Base-by-base conservation (phyloP, 345 rosid genomes). In the Odontarrhena argentea region DNA sequence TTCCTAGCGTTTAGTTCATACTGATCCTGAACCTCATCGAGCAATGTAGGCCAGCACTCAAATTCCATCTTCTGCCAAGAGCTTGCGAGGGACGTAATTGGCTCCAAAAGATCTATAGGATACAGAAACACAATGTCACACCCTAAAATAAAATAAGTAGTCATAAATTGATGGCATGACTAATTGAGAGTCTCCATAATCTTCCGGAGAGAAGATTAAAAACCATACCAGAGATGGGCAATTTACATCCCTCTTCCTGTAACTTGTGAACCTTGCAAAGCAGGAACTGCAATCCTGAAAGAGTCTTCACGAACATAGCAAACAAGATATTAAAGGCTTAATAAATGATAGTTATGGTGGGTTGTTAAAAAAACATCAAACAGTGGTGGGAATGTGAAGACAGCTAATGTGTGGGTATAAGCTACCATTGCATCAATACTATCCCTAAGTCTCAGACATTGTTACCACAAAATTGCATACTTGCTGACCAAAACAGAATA, bases 21-120 rank as follows among this genome's bases (percentile, higher is more conserved):
- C 66, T 85, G 89, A 68, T 80, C 81, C 72, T 85, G 87, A 77
- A 90, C 95, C 70, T 88, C 97, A 78, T 93, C 84, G 28, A 93
- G 86, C 87, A 93, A 75, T 5, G 80, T 83, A 41, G 97, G 92
- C 96, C 94, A 86, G 22, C 86, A 79, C 51, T 86, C 95, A 54
- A 83, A 82, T 74, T 93, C 98, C 85, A 88, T 64, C 81, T 81
- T 86, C 78, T 93, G 90, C 97, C 98, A 93, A 12, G 83, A 79
- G 79, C 85, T 77, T 28, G 83, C 84, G 60, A 93, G 79, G 36
- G 74, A 49, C 74, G 70, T 41, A 70, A 93, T 76, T 51, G 94
- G 97, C 74, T 85, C 85, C 77, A 90, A 38, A 62, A 81, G 78
- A 73, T 77, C 98, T 92, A 58, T 14, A 67, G 15, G 59, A 44